A percentile compares a stretch with the other conserved stretches of the same genome.
phyloP scores from a whole-genome alignment of 179 eudicot species.

The Heliamphora ciliata region DNA sequence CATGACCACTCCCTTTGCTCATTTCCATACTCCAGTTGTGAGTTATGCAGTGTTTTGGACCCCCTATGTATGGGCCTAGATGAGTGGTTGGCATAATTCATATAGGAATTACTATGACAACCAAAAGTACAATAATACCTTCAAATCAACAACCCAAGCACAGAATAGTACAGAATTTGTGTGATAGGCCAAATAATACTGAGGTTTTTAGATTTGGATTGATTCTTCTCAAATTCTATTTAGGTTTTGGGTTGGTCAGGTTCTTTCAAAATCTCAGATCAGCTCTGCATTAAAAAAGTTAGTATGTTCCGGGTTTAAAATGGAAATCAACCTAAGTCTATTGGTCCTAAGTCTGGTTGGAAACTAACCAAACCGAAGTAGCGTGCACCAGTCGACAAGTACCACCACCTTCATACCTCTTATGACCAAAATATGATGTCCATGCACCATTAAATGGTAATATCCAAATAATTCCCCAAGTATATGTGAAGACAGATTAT shows the following conservation, averaged over 20 bases:
- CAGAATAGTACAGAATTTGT: neutral
- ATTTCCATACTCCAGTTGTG: neutral
- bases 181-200: no score
- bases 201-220: neutral
- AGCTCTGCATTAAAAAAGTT: neutral
- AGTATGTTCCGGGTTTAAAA: neutral
- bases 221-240: neutral
- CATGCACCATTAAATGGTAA: neutral
- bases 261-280: neutral
- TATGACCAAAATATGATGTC: neutral
- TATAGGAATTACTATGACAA: no score
- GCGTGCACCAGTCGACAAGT: neutral
- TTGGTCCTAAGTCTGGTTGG: neutral
- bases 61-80: neutral
- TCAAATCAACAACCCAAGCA: neutral
- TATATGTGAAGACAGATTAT: neutral
- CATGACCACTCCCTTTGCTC: neutral
- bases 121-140: no score
- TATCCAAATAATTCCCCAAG: neutral
- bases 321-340: neutral
- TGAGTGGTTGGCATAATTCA: neutral
- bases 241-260: neutral
- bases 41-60: neutral
- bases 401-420: neutral
- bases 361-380: neutral